Evolutionary conservation across 1,284 basidiomycete species (phyloP), one percentile per base, ranked within the genome.

Genomic region (Cryptococcus sp.): DNA sequence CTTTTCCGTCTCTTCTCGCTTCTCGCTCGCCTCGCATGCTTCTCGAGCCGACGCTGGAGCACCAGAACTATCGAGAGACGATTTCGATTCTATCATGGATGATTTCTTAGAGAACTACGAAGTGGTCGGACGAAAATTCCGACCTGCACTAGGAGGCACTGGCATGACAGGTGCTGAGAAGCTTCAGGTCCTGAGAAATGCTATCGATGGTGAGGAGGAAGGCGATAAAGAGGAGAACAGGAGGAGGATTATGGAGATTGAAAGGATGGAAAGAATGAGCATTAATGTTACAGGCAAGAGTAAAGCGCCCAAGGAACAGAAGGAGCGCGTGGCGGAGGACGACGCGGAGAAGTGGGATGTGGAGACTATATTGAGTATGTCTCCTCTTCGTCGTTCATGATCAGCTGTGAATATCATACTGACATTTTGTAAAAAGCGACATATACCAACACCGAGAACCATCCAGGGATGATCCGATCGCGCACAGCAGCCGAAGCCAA

Each of bases 51-150:
- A 47, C 68, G 52, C 64, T 43, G 84, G 85, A 58, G 84, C 85
- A 1, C 89, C 89, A 0, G 85, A 89, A 61, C 83, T 93, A 39
- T 86, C 86, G 16, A 84, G 92, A 45, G 88, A 89, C 64, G 95
- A 98, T 78, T 95, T 98, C 74, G 87, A 91, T 50, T 80, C 82
- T 0, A 92, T 98, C 82, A 87, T 99, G 82, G 87, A 95, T 75
- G 92, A 97, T 69, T 99, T 99, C 76, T 81, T 99, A 57, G 87
- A 89, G 52, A 89, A 91, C 67, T 97, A 91, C 72, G 95, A 99
- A 74, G 84, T 94, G 25, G 91, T 93, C 22, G 89, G 92, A 29
- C 78, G 80, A 52, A 91, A 91, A 73, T 85, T 95, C 81, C 87
- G 86, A 61, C 88, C 83, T 17, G 85, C 85, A 59, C 83, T 91